phyloP scores from a whole-genome alignment of 192 early-diverging fungal genomes.

The Dispira simplex region DNA sequence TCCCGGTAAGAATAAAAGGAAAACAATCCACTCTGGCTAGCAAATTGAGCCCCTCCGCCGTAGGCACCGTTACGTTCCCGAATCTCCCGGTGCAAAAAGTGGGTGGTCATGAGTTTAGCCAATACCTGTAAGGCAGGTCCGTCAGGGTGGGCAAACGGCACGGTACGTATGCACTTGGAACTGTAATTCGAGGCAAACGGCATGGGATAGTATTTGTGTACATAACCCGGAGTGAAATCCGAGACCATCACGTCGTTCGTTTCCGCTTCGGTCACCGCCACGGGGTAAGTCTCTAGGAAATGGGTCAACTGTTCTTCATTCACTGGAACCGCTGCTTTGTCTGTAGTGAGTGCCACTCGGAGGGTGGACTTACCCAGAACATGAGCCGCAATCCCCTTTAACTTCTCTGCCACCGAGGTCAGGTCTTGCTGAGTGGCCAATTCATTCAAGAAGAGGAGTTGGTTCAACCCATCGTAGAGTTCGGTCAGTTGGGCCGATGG shows the following conservation, averaged over 20 bases:
- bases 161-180: constrained; percentile 49
- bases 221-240: constrained; percentile 29
- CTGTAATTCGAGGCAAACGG: constrained; percentile 82
- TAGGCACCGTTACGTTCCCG: constrained; percentile 96
- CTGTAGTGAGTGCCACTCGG: constrained; percentile 25
- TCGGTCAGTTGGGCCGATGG: constrained; percentile 34
- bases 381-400: constrained; percentile 29
- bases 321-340: constrained; percentile 15
- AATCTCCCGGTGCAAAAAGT: constrained; percentile 91
- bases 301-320: constrained; percentile 9
- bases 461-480: constrained; percentile 33
- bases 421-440: constrained; percentile 50
- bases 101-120: constrained; percentile 66
- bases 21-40: constrained; percentile 59
- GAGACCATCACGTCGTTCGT: constrained; percentile 16
- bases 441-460: constrained; percentile 68
- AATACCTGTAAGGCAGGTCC: constrained; percentile 63
- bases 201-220: constrained; percentile 60
- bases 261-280: constrained; percentile 9
- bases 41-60: constrained; percentile 73
- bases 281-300: constrained; percentile 4
- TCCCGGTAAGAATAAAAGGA: constrained; percentile 91
- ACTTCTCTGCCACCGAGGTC: constrained; percentile 36
- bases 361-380: constrained; percentile 22
- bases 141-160: constrained; percentile 76